These are phyloP conservation scores for Dillenia suffruticosa DNA, from an alignment of 164 flowering plant species.

Conservation along the genomic window DNA sequence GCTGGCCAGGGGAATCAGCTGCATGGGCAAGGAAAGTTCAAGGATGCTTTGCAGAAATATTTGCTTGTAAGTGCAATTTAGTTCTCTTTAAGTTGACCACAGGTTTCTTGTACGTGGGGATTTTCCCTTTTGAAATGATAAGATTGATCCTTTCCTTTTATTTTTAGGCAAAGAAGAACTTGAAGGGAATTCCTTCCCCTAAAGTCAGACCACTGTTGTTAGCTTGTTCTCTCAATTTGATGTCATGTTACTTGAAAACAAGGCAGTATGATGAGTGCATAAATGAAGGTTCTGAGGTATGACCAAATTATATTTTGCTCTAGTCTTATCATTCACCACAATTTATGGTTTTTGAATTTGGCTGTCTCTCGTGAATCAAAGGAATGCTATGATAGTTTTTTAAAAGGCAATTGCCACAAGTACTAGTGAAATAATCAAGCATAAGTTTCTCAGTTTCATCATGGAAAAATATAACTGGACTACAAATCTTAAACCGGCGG, in stretches of 20 bases:
- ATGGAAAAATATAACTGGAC: too few relatives aligned
- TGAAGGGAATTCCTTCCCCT: conserved; percentile 46
- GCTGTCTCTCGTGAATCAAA: too few relatives aligned
- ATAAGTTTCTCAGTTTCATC: too few relatives aligned
- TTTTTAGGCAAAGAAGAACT: conserved; percentile 76
- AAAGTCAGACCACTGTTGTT: conserved; percentile 49
- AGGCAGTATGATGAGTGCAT: conserved; percentile 77
- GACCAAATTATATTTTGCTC: not conserved
- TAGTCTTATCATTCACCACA: not conserved
- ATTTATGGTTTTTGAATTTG: too few relatives aligned
- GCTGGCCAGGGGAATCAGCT: conserved; percentile 80
- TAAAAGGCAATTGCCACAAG: too few relatives aligned
- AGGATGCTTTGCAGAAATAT: conserved; percentile 73
- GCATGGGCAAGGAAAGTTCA: conserved; percentile 69
- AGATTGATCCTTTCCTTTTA: not conserved
- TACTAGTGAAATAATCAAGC: too few relatives aligned
- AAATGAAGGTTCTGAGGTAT: conserved; percentile 90
- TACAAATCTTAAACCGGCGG: too few relatives aligned
- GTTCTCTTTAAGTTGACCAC: not conserved
- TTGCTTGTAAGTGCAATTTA: conserved; percentile 49
- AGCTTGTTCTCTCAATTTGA: conserved; percentile 89
- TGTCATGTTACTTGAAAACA: conserved; percentile 95
- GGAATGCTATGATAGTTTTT: too few relatives aligned
- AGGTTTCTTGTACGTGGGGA: too few relatives aligned
- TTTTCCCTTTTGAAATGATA: too few relatives aligned